These are phyloP conservation scores for Neoboletus magnificus DNA, from an alignment of 768 basidiomycete species.

Conservation along the genomic window DNA sequence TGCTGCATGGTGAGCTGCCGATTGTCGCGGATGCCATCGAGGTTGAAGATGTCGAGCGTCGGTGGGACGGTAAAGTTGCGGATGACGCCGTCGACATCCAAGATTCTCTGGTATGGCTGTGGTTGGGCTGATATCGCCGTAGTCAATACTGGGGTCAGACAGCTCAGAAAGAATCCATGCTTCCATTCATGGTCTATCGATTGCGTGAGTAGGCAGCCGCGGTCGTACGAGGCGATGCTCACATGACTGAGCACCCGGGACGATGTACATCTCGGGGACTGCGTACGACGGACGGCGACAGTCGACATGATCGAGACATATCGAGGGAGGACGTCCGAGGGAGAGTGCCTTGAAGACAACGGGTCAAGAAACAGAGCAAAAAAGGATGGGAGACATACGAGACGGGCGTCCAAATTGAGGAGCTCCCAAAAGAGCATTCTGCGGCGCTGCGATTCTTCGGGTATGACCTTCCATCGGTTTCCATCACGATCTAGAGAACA, in stretches of 20 bases:
- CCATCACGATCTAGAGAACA: constrained; percentile 59
- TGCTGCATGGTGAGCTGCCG: constrained; percentile 65
- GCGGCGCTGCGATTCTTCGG: constrained; percentile 69
- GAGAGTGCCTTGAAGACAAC: constrained; percentile 52
- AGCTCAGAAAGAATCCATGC: constrained; percentile 58
- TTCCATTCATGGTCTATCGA: constrained; percentile 68
- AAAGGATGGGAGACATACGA: constrained; percentile 44
- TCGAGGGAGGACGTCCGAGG: constrained; percentile 68
- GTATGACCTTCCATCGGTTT: constrained; percentile 60
- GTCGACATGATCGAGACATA: constrained; percentile 63
- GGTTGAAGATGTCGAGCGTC: constrained; percentile 43
- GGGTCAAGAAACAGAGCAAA: constrained; percentile 12
- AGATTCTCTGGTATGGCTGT: constrained; percentile 49
- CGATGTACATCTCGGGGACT: constrained; percentile 28
- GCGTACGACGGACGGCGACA: constrained; percentile 42
- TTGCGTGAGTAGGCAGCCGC: constrained; percentile 12
- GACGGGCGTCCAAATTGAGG: constrained; percentile 62
- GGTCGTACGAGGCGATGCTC: constrained; percentile 12
- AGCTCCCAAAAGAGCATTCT: constrained; percentile 73
- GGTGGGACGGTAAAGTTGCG: constrained; percentile 55
- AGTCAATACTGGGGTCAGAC: constrained; percentile 61
- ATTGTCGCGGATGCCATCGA: constrained; percentile 36
- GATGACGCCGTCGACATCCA: constrained; percentile 51
- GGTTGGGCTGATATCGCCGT: constrained; percentile 50
- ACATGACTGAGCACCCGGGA: constrained; percentile 30